Percentiles rank a stretch among this genome's conserved stretches.
These are phyloP conservation scores for Alternaria gansuensis DNA, from an alignment of 2,329 filamentous ascomycete genomes.

Conservation along the genomic window DNA sequence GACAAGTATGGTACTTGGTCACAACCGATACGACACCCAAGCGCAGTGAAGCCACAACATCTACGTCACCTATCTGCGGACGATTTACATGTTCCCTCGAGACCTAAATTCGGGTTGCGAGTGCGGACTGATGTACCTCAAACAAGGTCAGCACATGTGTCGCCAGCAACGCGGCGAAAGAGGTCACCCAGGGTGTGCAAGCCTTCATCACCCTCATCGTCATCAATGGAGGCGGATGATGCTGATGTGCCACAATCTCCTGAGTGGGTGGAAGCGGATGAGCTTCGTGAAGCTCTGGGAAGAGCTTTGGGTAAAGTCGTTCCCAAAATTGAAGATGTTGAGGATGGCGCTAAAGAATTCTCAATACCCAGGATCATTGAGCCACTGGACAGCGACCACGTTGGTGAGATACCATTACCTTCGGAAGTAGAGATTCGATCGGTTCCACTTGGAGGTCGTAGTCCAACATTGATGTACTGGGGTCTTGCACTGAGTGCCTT, in stretches of 20 bases:
- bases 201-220: conserved; percentile 20
- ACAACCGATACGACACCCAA: conserved; percentile 7
- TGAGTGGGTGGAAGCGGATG: conserved; percentile 33
- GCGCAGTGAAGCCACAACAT: conserved; percentile 7
- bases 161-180: conserved; percentile 31
- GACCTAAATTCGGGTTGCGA: conserved; percentile 23
- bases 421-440: conserved; percentile 35
- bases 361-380: conserved; percentile 30
- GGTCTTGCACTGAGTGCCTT: conserved; percentile 36
- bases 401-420: conserved; percentile 37
- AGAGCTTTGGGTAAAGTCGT: conserved; percentile 22
- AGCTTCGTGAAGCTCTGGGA: conserved; percentile 33
- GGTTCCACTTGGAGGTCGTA: conserved; percentile 16
- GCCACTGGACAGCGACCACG: conserved; percentile 15
- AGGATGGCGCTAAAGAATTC: neutral
- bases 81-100: conserved; percentile 10
- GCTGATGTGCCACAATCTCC: conserved; percentile 19
- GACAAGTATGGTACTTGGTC: conserved; percentile 24
- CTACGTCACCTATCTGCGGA: conserved; percentile 23
- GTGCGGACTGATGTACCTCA: conserved; percentile 35
- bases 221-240: conserved; percentile 18
- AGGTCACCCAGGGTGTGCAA: conserved; percentile 23
- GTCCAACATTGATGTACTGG: conserved; percentile 31
- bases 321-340: conserved; percentile 3
- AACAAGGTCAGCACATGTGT: conserved; percentile 34